A percentile compares a stretch with the other conserved stretches of the same genome.
Evolutionary conservation across 352 stramenopile genomes (phyloP).

Genomic region (Plasmopara viticola): DNA sequence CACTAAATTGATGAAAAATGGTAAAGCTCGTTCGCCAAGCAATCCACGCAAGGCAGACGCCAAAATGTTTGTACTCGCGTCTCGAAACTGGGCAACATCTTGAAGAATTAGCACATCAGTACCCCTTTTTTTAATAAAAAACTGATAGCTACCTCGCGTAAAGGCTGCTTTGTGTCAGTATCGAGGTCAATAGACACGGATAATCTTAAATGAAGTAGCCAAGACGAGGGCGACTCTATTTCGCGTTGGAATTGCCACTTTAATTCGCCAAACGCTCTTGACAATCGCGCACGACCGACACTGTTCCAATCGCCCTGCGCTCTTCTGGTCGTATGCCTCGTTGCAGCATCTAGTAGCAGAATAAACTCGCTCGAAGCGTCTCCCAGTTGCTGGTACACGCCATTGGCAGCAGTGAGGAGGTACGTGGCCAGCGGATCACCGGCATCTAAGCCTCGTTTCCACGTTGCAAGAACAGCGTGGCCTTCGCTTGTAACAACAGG

Average conservation of each 20-base stretch:
- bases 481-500: conserved; percentile 52
- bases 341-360: conserved; percentile 36
- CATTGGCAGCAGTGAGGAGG: conserved; percentile 41
- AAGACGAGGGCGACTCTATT: conserved; percentile 3
- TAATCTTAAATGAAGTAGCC: conserved; percentile 4
- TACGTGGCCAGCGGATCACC: conserved; percentile 31
- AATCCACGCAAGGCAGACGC: conserved; percentile 31
- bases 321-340: conserved; percentile 11
- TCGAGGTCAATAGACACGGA: conserved; percentile 14
- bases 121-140: neutral
- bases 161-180: conserved; percentile 13
- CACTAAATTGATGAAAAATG: conserved; percentile 34
- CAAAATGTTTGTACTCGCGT: conserved; percentile 22
- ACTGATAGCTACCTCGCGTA: conserved; percentile 9
- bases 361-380: conserved; percentile 59
- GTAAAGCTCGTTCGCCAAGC: conserved; percentile 22
- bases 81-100: conserved; percentile 25
- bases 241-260: conserved; percentile 28
- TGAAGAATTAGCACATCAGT: conserved; percentile 2
- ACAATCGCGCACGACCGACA: conserved; percentile 19
- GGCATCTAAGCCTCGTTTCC: conserved; percentile 21
- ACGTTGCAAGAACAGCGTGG: conserved; percentile 41
- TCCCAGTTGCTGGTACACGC: conserved; percentile 41
- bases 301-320: neutral
- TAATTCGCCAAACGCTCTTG: conserved; percentile 29